Evolutionary conservation across 2,329 filamentous ascomycete species (phyloP).

Genomic region (Nigrospora osmanthi): DNA sequence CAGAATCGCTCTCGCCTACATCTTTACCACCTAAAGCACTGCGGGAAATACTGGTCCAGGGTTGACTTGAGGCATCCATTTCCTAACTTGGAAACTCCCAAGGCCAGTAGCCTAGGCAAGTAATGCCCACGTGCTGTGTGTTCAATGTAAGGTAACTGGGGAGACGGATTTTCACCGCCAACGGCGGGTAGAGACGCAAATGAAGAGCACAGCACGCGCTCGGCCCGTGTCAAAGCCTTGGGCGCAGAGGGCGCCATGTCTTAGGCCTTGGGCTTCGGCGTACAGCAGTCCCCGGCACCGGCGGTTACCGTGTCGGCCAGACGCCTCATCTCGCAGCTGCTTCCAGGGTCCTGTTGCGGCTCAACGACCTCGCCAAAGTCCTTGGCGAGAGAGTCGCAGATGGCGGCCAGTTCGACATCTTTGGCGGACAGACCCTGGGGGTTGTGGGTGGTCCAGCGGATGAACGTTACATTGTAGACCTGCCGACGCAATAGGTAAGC

Average conservation of each 20-base stretch:
- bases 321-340: conserved; percentile 26
- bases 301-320: conserved; percentile 38
- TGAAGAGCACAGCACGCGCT: too few species aligned
- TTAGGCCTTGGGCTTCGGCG: conserved; percentile 26
- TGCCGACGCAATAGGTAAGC: conserved; percentile 15
- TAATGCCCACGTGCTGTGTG: background rate
- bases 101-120: background rate
- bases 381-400: conserved; percentile 52
- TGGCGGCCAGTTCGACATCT: conserved; percentile 53
- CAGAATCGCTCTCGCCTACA: background rate
- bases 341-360: conserved; percentile 7
- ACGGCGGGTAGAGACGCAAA: background rate
- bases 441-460: conserved; percentile 67
- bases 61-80: too few species aligned
- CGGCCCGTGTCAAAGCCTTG: too few species aligned
- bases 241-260: background rate
- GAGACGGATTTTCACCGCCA: background rate
- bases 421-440: conserved; percentile 57
- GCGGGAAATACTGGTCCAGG: background rate
- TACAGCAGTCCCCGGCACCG: conserved; percentile 46
- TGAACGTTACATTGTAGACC: conserved; percentile 63
- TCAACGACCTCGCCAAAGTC: conserved; percentile 46
- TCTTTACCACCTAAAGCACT: background rate
- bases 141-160: background rate
- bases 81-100: too few species aligned